Conservation (phyloP, 208 protist species). For the Balamuthia mandrillaris region DNA sequence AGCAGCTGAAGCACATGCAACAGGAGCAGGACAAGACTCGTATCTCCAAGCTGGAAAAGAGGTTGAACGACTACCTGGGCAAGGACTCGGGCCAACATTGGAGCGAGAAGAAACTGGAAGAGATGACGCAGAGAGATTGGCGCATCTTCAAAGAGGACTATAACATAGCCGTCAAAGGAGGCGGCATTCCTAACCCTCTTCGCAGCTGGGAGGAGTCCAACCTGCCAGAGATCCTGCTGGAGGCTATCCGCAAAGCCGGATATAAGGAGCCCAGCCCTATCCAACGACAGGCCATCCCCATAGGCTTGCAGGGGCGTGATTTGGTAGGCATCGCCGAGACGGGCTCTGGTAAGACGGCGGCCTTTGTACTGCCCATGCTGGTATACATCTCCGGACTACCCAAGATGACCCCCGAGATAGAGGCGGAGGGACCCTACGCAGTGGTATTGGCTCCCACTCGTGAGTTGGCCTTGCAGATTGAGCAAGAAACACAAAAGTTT, state of each 20-base stretch:
- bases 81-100: constrained; percentile 56
- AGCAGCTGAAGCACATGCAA: constrained; percentile 20
- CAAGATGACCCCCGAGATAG: constrained; percentile 57
- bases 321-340: constrained; percentile 84
- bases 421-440: constrained; percentile 89
- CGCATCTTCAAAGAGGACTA: constrained; percentile 86
- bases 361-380: constrained; percentile 84
- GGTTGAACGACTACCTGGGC: constrained; percentile 15
- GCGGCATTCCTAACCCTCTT: constrained; percentile 68
- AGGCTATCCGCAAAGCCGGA: constrained; percentile 51
- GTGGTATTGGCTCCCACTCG: constrained; percentile 96
- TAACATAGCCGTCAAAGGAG: constrained; percentile 70
- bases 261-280: constrained; percentile 81
- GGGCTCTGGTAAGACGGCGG: constrained; percentile 80
- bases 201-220: constrained; percentile 73
- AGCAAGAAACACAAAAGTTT: constrained; percentile 89
- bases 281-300: constrained; percentile 78
- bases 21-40: not conserved
- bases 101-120: constrained; percentile 69
- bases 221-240: constrained; percentile 57
- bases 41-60: not conserved
- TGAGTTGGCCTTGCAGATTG: constrained; percentile 96
- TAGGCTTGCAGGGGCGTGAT: constrained; percentile 76
- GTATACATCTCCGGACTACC: constrained; percentile 70
- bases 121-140: constrained; percentile 86